These are phyloP conservation scores for Tolypocladium ophioglossoides DNA, from an alignment of 2,329 filamentous ascomycete species.

Conservation along the genomic window DNA sequence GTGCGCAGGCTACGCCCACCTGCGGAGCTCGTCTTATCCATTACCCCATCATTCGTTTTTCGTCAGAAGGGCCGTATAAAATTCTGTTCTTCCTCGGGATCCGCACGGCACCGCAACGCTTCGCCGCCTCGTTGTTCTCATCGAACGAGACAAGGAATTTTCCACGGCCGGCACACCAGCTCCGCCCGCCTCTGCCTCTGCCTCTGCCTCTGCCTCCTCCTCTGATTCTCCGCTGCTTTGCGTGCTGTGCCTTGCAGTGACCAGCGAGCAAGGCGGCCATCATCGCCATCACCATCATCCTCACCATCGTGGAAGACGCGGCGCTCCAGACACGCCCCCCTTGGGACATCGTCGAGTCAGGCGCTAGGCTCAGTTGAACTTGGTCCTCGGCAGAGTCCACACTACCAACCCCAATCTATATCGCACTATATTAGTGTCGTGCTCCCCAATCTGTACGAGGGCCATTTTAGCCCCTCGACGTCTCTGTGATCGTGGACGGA, in stretches of 20 bases:
- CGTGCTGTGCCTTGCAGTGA: background rate
- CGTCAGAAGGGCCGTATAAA: constrained; percentile 14
- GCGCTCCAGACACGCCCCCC: constrained; percentile 7
- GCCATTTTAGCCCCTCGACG: constrained; percentile 12
- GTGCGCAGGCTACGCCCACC: constrained; percentile 4
- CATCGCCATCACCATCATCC: background rate
- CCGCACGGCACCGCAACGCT: constrained; percentile 2
- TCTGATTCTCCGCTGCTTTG: background rate
- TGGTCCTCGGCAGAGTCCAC: constrained; percentile 21
- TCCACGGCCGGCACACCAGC: background rate
- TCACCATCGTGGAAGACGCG: background rate
- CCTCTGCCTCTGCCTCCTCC: background rate
- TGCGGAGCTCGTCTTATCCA: constrained; percentile 14
- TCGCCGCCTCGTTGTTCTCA: background rate
- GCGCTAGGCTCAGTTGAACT: constrained; percentile 25
- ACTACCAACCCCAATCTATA: constrained; percentile 19
- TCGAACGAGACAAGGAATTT: background rate
- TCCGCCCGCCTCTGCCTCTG: background rate
- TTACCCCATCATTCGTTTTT: constrained; percentile 18
- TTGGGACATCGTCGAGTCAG: constrained; percentile 16
- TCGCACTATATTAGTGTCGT: constrained; percentile 29
- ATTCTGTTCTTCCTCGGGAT: constrained; percentile 17
- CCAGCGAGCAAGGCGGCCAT: background rate
- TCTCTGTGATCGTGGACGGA: constrained; percentile 12
- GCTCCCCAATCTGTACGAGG: constrained; percentile 24